phyloP scores from a whole-genome alignment of 140 eudicot species.

The Ambrosia hybrid region DNA sequence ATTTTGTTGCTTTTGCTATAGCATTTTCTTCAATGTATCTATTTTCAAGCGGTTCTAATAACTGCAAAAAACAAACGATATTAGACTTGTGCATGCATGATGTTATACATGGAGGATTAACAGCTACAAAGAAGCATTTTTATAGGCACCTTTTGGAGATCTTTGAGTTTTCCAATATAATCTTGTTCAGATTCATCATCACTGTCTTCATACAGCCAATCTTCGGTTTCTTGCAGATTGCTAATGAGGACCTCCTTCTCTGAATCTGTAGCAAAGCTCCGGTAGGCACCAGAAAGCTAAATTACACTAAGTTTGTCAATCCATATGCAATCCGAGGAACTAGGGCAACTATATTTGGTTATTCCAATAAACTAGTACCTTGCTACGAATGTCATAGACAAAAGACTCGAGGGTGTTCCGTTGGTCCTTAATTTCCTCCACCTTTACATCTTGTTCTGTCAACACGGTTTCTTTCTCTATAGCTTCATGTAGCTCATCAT shows the following conservation, averaged over 20 bases:
- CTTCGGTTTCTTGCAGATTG: conserved; percentile 66
- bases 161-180: conserved; percentile 49
- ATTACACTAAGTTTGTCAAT: conserved; percentile 20
- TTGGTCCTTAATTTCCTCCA: conserved; percentile 76
- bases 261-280: conserved; percentile 52
- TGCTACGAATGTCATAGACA: conserved; percentile 80
- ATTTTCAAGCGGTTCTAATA: conserved; percentile 62
- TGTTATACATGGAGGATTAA: neutral
- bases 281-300: conserved; percentile 61
- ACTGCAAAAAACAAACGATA: conserved; percentile 32
- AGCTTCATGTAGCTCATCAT: conserved; percentile 53
- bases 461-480: conserved; percentile 50
- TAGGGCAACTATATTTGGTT: neutral
- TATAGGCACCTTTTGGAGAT: conserved; percentile 60
- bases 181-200: too few species aligned
- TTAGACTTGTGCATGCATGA: neutral
- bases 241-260: conserved; percentile 59
- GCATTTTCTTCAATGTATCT: conserved; percentile 70
- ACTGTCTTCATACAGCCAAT: conserved; percentile 93
- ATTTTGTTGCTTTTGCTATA: conserved; percentile 27
- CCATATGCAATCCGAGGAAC: neutral
- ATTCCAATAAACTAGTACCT: conserved; percentile 42
- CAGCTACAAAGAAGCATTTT: neutral
- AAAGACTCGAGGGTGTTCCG: too few species aligned
- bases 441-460: conserved; percentile 61